Evolutionary conservation across 106 monocot species (phyloP).

Genomic region (Dendrobium catenatum): DNA sequence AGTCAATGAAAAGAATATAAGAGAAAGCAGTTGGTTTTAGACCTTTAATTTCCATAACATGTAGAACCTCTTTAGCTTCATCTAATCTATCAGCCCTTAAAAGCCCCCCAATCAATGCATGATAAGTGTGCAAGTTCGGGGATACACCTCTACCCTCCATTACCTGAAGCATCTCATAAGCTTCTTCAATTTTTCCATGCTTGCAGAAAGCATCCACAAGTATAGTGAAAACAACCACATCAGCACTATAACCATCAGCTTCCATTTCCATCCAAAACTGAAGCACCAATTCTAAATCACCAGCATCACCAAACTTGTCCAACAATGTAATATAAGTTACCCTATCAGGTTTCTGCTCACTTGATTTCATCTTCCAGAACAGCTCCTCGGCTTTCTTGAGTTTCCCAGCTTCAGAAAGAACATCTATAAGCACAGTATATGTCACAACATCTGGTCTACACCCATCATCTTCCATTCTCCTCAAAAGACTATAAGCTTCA

Average conservation of each 20-base stretch:
- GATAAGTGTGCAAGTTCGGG: constrained; percentile 74
- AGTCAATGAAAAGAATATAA: constrained; percentile 80
- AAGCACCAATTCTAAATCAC: constrained; percentile 51
- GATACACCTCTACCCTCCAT: constrained; percentile 53
- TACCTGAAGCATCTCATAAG: constrained; percentile 43
- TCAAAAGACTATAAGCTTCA: constrained; percentile 53
- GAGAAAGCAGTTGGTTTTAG: constrained; percentile 53
- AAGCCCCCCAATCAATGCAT: constrained; percentile 60
- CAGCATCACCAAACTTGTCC: constrained; percentile 70
- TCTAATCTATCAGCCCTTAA: constrained; percentile 39
- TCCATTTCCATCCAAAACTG: constrained; percentile 76
- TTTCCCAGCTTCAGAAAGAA: constrained; percentile 61
- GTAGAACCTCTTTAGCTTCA: constrained; percentile 55
- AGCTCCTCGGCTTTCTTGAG: constrained; percentile 57
- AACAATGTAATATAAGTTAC: constrained; percentile 79
- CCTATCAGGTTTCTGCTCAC: constrained; percentile 70
- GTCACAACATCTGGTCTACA: constrained; percentile 88
- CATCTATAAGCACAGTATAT: constrained; percentile 71
- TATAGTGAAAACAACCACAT: constrained; percentile 68
- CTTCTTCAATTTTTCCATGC: constrained; percentile 59
- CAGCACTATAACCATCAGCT: constrained; percentile 65
- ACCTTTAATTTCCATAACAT: constrained; percentile 42
- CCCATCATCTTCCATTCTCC: constrained; percentile 62
- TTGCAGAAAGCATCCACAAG: constrained; percentile 70
- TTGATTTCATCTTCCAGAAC: constrained; percentile 68